phyloP scores from a whole-genome alignment of 257 asterid genomes.

The Anisodus acutangulus region DNA sequence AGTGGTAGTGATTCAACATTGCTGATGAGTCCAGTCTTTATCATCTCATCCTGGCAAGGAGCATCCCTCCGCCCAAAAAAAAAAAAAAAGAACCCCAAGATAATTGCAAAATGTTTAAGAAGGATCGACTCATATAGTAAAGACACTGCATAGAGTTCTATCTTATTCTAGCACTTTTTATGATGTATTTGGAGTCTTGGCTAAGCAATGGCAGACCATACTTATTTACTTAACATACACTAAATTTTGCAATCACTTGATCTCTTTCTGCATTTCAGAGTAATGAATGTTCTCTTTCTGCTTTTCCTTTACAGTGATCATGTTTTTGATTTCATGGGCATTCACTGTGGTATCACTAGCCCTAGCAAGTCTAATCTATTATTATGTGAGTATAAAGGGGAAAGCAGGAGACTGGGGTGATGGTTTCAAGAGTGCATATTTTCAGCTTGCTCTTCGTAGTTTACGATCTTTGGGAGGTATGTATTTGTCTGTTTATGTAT shows the following conservation, averaged over 20 bases:
- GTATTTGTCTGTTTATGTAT: constrained; percentile 35
- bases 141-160: neutral
- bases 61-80: neutral
- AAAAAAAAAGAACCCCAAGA: neutral
- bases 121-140: neutral
- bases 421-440: constrained; percentile 99
- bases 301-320: constrained; percentile 71
- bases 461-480: constrained; percentile 96
- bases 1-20: neutral
- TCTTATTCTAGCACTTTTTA: neutral
- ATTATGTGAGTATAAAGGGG: constrained; percentile 94
- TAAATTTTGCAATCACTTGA: neutral
- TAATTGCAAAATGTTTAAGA: neutral
- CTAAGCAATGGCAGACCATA: neutral
- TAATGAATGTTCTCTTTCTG: constrained; percentile 26
- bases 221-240: neutral
- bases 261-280: constrained; percentile 22
- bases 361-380: constrained; percentile 88
- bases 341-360: constrained; percentile 96
- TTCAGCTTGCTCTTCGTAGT: constrained; percentile 99
- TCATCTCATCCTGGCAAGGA: neutral
- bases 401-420: constrained; percentile 99
- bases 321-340: constrained; percentile 95
- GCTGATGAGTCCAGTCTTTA: constrained; percentile 23
- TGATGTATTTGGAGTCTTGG: neutral